Percentiles rank a stretch among this genome's conserved stretches.
Conservation (phyloP, 2,329 filamentous ascomycete species). For the Endothia cerciana region DNA sequence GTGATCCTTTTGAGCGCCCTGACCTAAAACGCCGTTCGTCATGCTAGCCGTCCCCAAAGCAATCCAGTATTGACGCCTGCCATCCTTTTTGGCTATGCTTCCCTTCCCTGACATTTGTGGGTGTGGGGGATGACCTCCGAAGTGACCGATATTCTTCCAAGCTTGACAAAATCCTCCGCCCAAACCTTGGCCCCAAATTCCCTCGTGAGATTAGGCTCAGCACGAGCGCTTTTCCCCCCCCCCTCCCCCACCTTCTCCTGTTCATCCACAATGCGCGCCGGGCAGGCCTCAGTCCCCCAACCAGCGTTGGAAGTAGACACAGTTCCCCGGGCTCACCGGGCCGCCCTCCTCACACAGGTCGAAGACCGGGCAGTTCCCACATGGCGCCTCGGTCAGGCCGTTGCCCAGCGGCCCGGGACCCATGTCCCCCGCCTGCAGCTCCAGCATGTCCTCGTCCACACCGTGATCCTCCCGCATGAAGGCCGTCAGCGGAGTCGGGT, state of each 20-base stretch:
- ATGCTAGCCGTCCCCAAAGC: conserved; percentile 5
- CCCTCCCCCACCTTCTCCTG: too few relatives aligned
- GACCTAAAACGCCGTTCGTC: conserved; percentile 23
- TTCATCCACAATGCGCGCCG: background rate
- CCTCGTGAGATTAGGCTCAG: too few relatives aligned
- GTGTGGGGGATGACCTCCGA: background rate
- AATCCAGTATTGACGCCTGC: conserved; percentile 12
- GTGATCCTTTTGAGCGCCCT: conserved; percentile 4
- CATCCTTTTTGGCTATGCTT: background rate
- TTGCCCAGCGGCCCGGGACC: conserved; percentile 58
- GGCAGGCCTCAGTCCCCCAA: conserved; percentile 51
- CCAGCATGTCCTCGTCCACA: conserved; percentile 31
- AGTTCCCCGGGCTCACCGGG: conserved; percentile 85
- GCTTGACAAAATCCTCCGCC: background rate
- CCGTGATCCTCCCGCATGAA: conserved; percentile 34
- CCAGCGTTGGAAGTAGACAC: conserved; percentile 91
- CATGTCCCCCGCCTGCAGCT: conserved; percentile 31
- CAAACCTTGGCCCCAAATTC: too few relatives aligned
- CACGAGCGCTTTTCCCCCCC: too few relatives aligned
- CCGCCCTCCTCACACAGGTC: conserved; percentile 90
- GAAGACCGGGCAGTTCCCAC: conserved; percentile 90
- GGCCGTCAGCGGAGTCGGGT: conserved; percentile 36
- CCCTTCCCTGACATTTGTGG: background rate
- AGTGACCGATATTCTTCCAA: background rate
- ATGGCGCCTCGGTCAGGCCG: conserved; percentile 85